phyloP scores from a whole-genome alignment of 2,329 filamentous ascomycete genomes.

The Cladosporium sp. region DNA sequence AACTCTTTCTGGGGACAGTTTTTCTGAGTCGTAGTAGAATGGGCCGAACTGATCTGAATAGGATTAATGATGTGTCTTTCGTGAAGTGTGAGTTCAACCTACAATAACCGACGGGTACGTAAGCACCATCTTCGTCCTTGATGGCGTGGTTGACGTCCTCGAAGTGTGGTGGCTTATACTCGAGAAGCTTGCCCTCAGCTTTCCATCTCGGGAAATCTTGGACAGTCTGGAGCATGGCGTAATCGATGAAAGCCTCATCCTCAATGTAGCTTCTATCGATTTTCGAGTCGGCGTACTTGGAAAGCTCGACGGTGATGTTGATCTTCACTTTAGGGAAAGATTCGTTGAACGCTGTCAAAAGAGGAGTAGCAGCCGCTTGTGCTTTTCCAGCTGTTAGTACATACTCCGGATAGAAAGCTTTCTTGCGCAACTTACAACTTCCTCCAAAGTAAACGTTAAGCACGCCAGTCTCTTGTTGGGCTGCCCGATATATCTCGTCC shows the following conservation, averaged over 20 bases:
- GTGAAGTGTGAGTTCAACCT: background rate
- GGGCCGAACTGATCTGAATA: background rate
- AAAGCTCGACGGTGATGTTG: background rate
- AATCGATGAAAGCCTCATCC: background rate
- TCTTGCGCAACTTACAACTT: background rate
- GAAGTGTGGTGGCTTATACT: background rate
- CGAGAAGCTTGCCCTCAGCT: background rate
- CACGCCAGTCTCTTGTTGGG: background rate
- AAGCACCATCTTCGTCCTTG: background rate
- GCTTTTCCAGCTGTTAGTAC: background rate
- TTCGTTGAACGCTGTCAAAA: background rate
- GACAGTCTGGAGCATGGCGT: background rate
- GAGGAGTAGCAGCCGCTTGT: background rate
- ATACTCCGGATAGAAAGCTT: background rate
- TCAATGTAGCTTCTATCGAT: background rate
- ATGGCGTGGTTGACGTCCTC: background rate
- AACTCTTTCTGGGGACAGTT: background rate
- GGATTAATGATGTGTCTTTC: background rate
- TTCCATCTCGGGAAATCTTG: background rate
- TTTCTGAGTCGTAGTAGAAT: background rate
- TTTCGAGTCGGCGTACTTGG: background rate
- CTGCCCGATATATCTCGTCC: background rate
- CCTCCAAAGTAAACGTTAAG: background rate
- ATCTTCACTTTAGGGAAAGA: background rate
- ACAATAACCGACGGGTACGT: background rate